phyloP scores from a whole-genome alignment of 2,329 filamentous ascomycete species.

The Xylaria sp. region DNA sequence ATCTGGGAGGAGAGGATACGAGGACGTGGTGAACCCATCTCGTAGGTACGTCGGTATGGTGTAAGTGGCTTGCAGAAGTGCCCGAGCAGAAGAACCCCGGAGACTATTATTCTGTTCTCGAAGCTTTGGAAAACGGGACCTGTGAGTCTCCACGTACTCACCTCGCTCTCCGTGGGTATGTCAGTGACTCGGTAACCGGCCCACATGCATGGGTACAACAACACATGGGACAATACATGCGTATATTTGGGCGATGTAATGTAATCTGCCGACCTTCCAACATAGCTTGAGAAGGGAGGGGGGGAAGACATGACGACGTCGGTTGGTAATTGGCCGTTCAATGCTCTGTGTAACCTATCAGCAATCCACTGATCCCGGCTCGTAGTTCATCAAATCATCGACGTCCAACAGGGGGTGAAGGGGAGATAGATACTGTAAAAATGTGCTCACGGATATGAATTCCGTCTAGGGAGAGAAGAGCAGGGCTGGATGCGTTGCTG shows the following conservation, averaged over 20 bases:
- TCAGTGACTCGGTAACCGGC: slow-evolving; percentile 26
- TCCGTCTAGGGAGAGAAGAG: not conserved
- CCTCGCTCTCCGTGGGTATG: slow-evolving; percentile 31
- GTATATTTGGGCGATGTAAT: not conserved
- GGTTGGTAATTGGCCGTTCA: slow-evolving; percentile 6
- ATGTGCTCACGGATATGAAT: not conserved
- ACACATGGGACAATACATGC: not conserved
- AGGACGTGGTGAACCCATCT: not conserved
- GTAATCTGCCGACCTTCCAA: slow-evolving; percentile 22
- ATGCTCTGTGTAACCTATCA: not conserved
- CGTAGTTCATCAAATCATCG: slow-evolving; percentile 36
- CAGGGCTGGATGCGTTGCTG: slow-evolving; percentile 6
- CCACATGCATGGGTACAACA: slow-evolving; percentile 14
- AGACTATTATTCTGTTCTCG: slow-evolving; percentile 13
- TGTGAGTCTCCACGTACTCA: slow-evolving; percentile 3
- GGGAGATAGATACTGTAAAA: not conserved
- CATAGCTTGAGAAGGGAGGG: not conserved
- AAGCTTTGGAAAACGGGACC: slow-evolving; percentile 21
- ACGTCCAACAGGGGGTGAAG: not conserved
- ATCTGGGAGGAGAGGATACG: slow-evolving; percentile 1
- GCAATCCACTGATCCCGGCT: slow-evolving; percentile 12
- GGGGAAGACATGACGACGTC: not conserved
- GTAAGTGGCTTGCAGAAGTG: slow-evolving; percentile 10
- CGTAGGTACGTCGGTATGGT: slow-evolving; percentile 5
- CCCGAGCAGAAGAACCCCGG: not conserved